Base-by-base conservation (phyloP, 306 rosid species). In the Benincasa hispida region DNA sequence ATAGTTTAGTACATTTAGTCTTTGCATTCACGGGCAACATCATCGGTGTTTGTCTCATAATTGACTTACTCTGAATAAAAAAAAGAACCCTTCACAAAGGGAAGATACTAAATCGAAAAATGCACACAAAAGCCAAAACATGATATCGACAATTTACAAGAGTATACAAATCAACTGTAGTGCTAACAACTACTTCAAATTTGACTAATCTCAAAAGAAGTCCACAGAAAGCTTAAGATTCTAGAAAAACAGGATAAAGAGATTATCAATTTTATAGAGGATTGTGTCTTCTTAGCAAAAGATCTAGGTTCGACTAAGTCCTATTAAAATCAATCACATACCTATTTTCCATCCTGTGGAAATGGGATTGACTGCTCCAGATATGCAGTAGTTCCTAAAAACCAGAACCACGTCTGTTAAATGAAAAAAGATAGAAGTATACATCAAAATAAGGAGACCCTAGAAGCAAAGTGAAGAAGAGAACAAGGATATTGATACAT, bases 331-430 rank as follows among this genome's bases (percentile, higher is more conserved):
- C 42, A 48, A 68, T 47, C 56, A 57, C 37, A 59, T 83, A 93
- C 98, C 96, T 86, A 97, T 84, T 93, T 93, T 67, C 98, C 98
- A 79, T 93, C 98, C 80, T 87, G 80, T 48, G 98, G 98, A 86
- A 12, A 91, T 57, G 97, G 96, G 59, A 51, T 73, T 17, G 98
- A 89, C 75, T 93, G 97, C 88, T 93, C 98, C 76, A 93, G 79
- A 74, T 87, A 93, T 37, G 91, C 98, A 12, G 75, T 84, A 68
- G 97, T 91, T 78, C 97, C 98, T 92, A 80, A 81, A 5, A 53
- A 32, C 8, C 51, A 68, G 50, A 68, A 2, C 8, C 22, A 70
- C 8, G 28, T 15, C 1, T 27, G 76, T 24, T 24, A 27, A 45
- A 24, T 70, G 76, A 70, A 47, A n/a, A 15, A 47, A 35, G 25